Percentiles rank a stretch among this genome's conserved stretches.
Conservation (phyloP, 148 eudicot species). For the Diospyros kaki region DNA sequence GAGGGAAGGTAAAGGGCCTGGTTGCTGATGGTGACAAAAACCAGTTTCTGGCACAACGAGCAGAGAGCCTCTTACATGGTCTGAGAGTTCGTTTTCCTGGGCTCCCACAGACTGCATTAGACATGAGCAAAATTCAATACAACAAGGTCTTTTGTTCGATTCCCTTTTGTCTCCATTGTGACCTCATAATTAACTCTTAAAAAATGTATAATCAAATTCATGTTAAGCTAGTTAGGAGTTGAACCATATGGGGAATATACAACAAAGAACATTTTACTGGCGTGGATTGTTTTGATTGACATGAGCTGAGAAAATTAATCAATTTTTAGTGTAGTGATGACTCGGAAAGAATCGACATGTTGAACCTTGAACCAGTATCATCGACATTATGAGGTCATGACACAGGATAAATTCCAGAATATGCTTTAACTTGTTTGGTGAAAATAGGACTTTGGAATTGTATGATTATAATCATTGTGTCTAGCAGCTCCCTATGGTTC, state of each 20-base stretch:
- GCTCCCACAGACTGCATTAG: conserved; percentile 91
- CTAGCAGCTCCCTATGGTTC: too few relatives aligned
- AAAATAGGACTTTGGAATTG: neutral
- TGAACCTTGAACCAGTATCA: neutral
- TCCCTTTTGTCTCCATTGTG: neutral
- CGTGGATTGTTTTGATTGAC: neutral
- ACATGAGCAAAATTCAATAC: conserved; percentile 91
- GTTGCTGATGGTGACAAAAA: conserved; percentile 68
- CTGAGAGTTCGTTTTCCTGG: conserved; percentile 77
- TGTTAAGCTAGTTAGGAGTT: neutral
- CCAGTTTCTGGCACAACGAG: conserved; percentile 62
- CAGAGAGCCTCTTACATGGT: conserved; percentile 66
- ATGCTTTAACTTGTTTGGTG: neutral
- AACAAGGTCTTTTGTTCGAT: conserved; percentile 54
- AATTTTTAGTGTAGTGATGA: neutral
- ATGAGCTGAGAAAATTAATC: neutral
- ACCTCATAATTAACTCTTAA: too few relatives aligned
- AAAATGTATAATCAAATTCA: too few relatives aligned
- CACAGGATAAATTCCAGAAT: neutral
- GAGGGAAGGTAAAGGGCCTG: conserved; percentile 76
- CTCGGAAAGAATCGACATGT: neutral
- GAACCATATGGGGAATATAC: neutral
- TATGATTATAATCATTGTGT: too few relatives aligned
- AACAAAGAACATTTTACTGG: neutral
- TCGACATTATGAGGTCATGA: neutral